Percentiles rank a stretch among this genome's conserved stretches.
Evolutionary conservation across 2,329 filamentous ascomycete genomes (phyloP).

Genomic region (Calonectria naviculata): DNA sequence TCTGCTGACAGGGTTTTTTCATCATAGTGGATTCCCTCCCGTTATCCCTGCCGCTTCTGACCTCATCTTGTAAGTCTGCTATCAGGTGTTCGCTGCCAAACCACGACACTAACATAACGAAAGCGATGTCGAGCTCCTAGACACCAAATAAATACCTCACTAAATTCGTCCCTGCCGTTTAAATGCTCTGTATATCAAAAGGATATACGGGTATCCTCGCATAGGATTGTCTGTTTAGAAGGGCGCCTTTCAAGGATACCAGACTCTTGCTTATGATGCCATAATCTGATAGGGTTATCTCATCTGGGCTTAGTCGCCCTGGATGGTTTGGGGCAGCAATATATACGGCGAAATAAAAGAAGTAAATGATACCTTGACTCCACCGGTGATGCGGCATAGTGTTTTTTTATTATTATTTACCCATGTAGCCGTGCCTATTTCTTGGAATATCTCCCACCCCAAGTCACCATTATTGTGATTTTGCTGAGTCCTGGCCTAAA

Average conservation of each 20-base stretch:
- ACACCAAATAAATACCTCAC: constrained; percentile 58
- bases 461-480: neutral
- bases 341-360: constrained; percentile 1
- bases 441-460: too few relatives aligned
- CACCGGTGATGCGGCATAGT: neutral
- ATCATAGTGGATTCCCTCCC: constrained; percentile 79
- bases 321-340: neutral
- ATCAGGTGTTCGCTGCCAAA: neutral
- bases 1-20: constrained; percentile 26
- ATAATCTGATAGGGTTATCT: neutral
- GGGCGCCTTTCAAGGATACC: neutral
- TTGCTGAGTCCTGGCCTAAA: too few relatives aligned
- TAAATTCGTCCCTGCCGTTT: constrained; percentile 2
- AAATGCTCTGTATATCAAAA: constrained; percentile 18
- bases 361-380: neutral
- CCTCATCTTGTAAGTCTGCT: constrained; percentile 79
- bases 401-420: too few relatives aligned
- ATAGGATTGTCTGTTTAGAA: neutral
- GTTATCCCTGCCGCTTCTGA: constrained; percentile 80
- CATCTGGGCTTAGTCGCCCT: neutral
- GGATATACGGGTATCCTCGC: constrained; percentile 1
- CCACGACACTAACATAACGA: constrained; percentile 18
- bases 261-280: neutral
- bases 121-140: constrained; percentile 77
- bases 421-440: neutral